A percentile compares a stretch with the other conserved stretches of the same genome.
phyloP scores from a whole-genome alignment of 2,329 filamentous ascomycete species.

The Sporothrix humicola region DNA sequence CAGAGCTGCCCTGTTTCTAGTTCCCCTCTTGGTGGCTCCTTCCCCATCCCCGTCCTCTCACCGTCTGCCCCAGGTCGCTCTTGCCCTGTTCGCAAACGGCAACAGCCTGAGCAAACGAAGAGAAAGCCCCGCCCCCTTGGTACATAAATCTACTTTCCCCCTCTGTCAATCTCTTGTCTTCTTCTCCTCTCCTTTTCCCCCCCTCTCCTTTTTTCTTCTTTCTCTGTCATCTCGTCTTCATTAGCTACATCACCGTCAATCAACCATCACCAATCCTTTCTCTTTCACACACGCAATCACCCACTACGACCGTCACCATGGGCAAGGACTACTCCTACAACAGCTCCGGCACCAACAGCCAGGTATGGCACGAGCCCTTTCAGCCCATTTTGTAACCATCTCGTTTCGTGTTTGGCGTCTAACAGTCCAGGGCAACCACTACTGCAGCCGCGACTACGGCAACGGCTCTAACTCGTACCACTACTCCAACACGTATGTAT shows the following conservation, averaged over 20 bases:
- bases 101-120: too few species aligned
- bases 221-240: not conserved
- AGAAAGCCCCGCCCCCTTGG: too few species aligned
- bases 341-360: slow-evolving; percentile 65
- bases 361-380: slow-evolving; percentile 51
- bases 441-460: slow-evolving; percentile 68
- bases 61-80: too few species aligned
- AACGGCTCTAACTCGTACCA: slow-evolving; percentile 68
- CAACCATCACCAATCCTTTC: not conserved
- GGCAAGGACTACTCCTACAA: slow-evolving; percentile 51
- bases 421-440: slow-evolving; percentile 66
- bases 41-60: too few species aligned
- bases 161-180: too few species aligned
- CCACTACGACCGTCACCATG: slow-evolving; percentile 22
- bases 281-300: not conserved
- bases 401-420: not conserved
- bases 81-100: too few species aligned
- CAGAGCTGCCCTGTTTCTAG: not conserved
- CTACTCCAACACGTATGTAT: slow-evolving; percentile 66
- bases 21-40: not conserved
- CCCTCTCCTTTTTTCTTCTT: not conserved
- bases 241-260: not conserved
- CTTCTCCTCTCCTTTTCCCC: not conserved
- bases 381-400: too few species aligned
- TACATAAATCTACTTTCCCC: not conserved